Evolutionary conservation across 2,329 filamentous ascomycete species (phyloP).

Genomic region (Aspergillus sp.): DNA sequence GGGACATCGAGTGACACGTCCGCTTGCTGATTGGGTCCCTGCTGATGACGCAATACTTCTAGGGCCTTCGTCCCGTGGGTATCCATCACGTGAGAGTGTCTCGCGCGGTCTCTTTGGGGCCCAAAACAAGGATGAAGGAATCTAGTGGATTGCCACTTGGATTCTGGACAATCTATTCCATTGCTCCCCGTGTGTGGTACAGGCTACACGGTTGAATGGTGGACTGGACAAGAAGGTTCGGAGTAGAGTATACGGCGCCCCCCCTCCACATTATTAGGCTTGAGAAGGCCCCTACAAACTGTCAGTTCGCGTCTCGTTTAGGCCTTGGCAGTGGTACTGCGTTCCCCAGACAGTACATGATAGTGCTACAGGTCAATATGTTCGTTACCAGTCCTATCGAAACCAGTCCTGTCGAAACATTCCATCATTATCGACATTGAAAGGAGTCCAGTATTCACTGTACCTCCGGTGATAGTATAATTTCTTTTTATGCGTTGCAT

Average conservation of each 20-base stretch:
- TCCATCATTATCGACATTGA: background rate
- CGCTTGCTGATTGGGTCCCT: conserved; percentile 17
- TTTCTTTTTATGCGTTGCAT: background rate
- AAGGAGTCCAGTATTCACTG: background rate
- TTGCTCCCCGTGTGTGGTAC: background rate
- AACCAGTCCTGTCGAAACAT: background rate
- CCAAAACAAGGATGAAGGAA: conserved; percentile 4
- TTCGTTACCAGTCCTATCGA: background rate
- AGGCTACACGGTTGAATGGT: background rate
- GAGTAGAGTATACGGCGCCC: background rate
- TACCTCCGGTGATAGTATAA: background rate
- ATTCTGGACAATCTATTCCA: conserved; percentile 7
- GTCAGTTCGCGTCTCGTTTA: background rate
- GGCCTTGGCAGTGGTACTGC: background rate
- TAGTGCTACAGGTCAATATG: background rate
- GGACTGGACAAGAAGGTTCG: background rate
- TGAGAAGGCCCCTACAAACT: background rate
- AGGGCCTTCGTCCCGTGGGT: conserved; percentile 12
- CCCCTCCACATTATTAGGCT: background rate
- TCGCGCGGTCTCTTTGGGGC: conserved; percentile 9
- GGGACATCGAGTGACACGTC: conserved; percentile 14
- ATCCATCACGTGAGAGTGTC: conserved; percentile 16
- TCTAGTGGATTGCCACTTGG: conserved; percentile 18
- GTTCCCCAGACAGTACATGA: background rate
- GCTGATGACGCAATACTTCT: conserved; percentile 24